Base-by-base conservation (phyloP, 208 protist species). In the Crithidia sp. region DNA sequence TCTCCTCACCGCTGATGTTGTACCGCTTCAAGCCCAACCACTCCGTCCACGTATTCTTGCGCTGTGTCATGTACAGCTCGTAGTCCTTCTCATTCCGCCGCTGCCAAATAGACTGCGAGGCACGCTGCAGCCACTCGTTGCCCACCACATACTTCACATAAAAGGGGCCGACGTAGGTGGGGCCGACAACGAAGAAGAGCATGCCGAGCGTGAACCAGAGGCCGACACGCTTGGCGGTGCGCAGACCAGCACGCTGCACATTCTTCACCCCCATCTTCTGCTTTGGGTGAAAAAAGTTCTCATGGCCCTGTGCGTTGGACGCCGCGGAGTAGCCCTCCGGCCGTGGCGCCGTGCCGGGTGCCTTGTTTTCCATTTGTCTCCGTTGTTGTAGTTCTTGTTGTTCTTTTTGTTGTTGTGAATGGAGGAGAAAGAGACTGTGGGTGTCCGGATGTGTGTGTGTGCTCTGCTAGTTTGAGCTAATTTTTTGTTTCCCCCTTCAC, bases 51-150 rank as follows among this genome's bases (percentile, higher is more conserved):
- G 84, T 81, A 77, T 96, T 96, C 78, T 93, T 88, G 47, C 91
- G 91, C 81, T 96, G 91, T 60, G 91, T 94, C 87, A 94, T 91
- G 82, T 93, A 96, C 43, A 93, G 67, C 8, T 94, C 86, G 53
- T 82, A 92, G 64, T 94, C 83, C 77, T 93, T 92, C 64, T 96
- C 89, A 65, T 96, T 96, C 7, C 91, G 81, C 2, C 91, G 70
- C 67, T 87, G 84, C 89, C 91, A 96, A 56, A 96, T 94, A 5
- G 85, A 88, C 79, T 88, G 90, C 17, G 79, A 79, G 14, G 83
- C 91, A 4, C 87, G 74, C 79, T 90, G 59, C 58, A 96, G 74
- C 91, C 91, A 96, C 67, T 96, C 85, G 69, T 69, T 82, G 8
- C 77, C 77, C 7, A 82, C 89, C 12, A 94, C 81, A 67, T 96